Evolutionary conservation across 1,284 basidiomycete genomes (phyloP), one percentile per base, ranked within the genome.

Genomic region (Phaffia rhodozyma): DNA sequence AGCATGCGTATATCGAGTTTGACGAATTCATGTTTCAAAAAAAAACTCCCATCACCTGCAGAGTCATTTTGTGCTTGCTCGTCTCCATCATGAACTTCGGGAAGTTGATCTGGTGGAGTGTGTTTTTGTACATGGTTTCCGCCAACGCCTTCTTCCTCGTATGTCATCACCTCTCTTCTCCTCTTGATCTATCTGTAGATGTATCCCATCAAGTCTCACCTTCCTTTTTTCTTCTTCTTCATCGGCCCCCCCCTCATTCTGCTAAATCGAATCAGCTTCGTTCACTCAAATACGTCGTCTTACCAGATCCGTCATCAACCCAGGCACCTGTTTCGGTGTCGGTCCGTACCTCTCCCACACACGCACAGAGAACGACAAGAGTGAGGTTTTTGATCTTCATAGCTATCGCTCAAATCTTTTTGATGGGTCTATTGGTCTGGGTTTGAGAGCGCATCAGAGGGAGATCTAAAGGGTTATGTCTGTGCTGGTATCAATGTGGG

Each of bases 81-180:
- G 70, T 71, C 5, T 69, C 69, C 5, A 68, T 77, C 59, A 67
- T 78, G 51, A 70, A 81, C 29, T 72, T 85, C 0, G 81, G 85
- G 1, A 79, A 80, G 30, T 79, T 86, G 25, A 71, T 91, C 50
- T 91, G 87, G 73, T 81, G 81, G 65, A 65, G 83, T 27, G 80
- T 87, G 5, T 96, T 96, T 73, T 67, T 88, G 55, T 96, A 97
- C 76, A 82, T 85, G 20, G 88, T 92, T 74, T 78, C 86, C 38
- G 88, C 93, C 23, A 94, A 93, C 67, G 91, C 87, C 0, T 94
- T 97, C 77, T 97, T 98, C 82, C 79, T 97, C 57, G 89, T 91
- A 71, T 68, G 86, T 81, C 38, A 53, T 54, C 52, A 59, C 53
- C 50, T 20, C 51, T 50, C 23, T 23, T 30, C 53, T 25, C n/a